Percentiles rank a stretch among this genome's conserved stretches.
Conservation (phyloP, 1,139 yeast genomes). For the Suhomyces anneliseae region DNA sequence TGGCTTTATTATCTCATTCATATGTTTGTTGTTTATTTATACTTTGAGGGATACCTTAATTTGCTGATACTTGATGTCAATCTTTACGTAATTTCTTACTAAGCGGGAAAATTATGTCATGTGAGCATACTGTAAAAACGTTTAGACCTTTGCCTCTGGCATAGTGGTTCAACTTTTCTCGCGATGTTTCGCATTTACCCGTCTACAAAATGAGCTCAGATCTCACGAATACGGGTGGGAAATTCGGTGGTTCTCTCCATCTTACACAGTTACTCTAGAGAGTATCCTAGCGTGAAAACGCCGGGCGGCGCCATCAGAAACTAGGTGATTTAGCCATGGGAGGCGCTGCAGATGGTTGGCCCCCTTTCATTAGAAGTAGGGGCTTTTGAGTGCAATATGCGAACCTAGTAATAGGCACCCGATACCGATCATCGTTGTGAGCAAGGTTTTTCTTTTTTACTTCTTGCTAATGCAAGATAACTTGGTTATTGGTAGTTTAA, state of each 20-base stretch:
- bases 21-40: too few relatives aligned
- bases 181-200: constrained; percentile 69
- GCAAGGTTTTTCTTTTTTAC: constrained; percentile 32
- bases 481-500: background rate
- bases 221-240: constrained; percentile 62
- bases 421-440: constrained; percentile 76
- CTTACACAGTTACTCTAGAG: constrained; percentile 59
- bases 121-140: background rate
- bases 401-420: constrained; percentile 61
- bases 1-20: too few relatives aligned
- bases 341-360: constrained; percentile 78
- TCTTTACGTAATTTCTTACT: background rate
- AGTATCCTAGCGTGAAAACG: constrained; percentile 70
- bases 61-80: too few relatives aligned
- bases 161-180: constrained; percentile 41
- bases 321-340: constrained; percentile 51
- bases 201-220: constrained; percentile 45
- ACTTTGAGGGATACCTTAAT: too few relatives aligned
- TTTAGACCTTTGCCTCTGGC: constrained; percentile 21
- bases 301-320: constrained; percentile 77
- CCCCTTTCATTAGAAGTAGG: constrained; percentile 27
- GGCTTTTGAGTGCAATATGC: constrained; percentile 81
- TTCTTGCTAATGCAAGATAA: background rate
- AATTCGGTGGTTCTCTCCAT: constrained; percentile 79
- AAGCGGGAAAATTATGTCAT: background rate